Conservation (phyloP, 225 moss, liverwort and hornwort species). For the Pseudisothecium myosuroides region DNA sequence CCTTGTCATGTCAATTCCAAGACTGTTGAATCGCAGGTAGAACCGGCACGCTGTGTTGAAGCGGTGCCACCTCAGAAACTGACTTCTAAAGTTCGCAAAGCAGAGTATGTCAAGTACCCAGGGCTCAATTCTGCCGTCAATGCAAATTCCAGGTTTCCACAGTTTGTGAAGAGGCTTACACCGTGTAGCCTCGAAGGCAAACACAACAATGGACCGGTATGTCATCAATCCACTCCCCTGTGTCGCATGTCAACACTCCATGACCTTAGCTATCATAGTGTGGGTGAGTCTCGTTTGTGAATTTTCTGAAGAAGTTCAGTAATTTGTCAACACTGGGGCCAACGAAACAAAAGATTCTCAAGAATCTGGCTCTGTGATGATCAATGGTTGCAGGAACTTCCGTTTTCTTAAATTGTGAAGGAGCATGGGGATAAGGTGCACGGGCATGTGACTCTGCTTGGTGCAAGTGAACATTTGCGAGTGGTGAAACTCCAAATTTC, state of each 20-base stretch:
- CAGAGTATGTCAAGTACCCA: neutral
- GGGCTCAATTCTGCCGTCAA: neutral
- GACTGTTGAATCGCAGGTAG: neutral
- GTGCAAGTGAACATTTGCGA: neutral
- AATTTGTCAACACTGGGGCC: neutral
- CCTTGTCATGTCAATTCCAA: neutral
- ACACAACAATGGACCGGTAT: neutral
- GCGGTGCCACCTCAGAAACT: neutral
- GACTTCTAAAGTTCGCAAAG: neutral
- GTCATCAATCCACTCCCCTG: neutral
- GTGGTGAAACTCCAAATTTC: neutral
- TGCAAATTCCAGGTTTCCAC: neutral
- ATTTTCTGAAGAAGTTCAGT: neutral
- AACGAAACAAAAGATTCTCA: neutral
- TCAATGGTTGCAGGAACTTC: constrained; percentile 4
- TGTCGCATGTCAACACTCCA: too few species aligned
- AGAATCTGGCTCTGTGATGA: neutral
- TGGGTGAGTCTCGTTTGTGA: neutral
- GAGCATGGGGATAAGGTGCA: neutral
- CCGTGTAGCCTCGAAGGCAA: neutral
- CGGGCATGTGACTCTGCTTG: neutral
- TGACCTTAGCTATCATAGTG: too few species aligned
- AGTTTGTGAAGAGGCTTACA: constrained; percentile 10
- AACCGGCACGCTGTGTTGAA: neutral
- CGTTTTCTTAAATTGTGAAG: neutral